Conservation (phyloP, 306 rosid genomes). For the Quercus glauca region DNA sequence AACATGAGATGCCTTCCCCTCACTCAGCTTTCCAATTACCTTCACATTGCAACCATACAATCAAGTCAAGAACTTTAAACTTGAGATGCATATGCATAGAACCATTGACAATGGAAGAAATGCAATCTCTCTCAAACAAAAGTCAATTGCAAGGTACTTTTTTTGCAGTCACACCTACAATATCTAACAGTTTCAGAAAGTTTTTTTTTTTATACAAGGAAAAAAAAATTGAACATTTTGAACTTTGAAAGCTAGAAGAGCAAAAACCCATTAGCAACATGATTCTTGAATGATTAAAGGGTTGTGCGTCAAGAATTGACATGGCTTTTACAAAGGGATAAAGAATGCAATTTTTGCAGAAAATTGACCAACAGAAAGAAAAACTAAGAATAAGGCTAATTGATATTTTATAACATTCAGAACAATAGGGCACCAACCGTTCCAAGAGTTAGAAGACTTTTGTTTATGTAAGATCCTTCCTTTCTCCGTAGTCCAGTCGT, state of each 20-base stretch:
- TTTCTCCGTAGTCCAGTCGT: constrained; percentile 97
- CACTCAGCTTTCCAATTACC: constrained; percentile 98
- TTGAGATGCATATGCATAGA: neutral
- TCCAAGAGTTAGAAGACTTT: constrained; percentile 98
- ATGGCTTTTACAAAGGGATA: constrained; percentile 9
- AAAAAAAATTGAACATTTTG: too few species aligned
- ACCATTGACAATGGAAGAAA: neutral
- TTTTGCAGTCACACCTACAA: neutral
- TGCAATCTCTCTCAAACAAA: neutral
- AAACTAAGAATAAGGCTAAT: neutral
- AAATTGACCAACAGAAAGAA: neutral
- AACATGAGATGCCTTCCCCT: constrained; percentile 99
- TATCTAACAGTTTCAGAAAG: too few species aligned
- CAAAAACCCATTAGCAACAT: neutral
- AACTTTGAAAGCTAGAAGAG: neutral
- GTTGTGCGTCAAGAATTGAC: neutral
- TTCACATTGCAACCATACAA: constrained; percentile 53
- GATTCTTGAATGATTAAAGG: neutral
- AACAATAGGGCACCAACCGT: constrained; percentile 59
- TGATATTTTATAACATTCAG: neutral
- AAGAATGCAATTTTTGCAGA: constrained; percentile 6
- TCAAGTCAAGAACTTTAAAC: constrained; percentile 11
- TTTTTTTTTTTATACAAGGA: too few species aligned
- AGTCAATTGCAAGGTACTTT: neutral
- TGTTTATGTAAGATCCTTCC: constrained; percentile 98